Base-by-base conservation (phyloP, 108 stramenopile genomes). In the Epithemia pelagica region DNA sequence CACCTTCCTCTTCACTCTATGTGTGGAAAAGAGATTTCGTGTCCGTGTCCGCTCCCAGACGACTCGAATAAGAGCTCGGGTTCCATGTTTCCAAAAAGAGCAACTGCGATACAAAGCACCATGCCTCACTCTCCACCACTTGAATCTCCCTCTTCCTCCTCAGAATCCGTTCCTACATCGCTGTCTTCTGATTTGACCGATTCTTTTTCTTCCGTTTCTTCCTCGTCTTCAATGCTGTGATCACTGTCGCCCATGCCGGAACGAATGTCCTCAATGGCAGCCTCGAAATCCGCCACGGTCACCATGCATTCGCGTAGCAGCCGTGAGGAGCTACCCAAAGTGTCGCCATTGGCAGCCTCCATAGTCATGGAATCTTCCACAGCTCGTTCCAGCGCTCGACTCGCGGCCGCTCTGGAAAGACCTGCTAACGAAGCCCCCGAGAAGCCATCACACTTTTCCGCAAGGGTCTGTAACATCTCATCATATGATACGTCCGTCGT, bases 361-460 rank as follows among this genome's bases (percentile, higher is more conserved):
- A 15, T 10, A 46, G 61, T 62, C 0, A 74, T 66, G 69, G 86
- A 81, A 29, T 75, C 81, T 64, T 70, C 69, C 0, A 93, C 89
- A 30, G 87, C 87, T 51, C 89, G 63, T 71, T 93, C 88, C 58
- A 90, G 68, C 15, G 80, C 75, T 23, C 83, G 85, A 64, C 84
- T 86, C 53, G 91, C 91, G 0, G 91, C 91, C 20, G 91, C 91
- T 46, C 91, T 68, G 27, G 84, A 77, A 15, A 90, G 87, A 32
- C 87, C 88, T 54, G 88, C 88, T 2, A 93, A 62, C 5, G 78
- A 77, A 32, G 91, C 91, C n/a, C 91, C 91, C 0, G 83, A 83
- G 64, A 89, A 84, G 10, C 85, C 87, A 59, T 93, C 87, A 55
- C 85, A 84, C 55, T 79, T 63, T n/a, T 61, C 65, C 27, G 87